Percentiles rank a stretch among this genome's conserved stretches.
Conservation (phyloP, 2,329 filamentous ascomycete genomes). For the Trichophyton verrucosum region DNA sequence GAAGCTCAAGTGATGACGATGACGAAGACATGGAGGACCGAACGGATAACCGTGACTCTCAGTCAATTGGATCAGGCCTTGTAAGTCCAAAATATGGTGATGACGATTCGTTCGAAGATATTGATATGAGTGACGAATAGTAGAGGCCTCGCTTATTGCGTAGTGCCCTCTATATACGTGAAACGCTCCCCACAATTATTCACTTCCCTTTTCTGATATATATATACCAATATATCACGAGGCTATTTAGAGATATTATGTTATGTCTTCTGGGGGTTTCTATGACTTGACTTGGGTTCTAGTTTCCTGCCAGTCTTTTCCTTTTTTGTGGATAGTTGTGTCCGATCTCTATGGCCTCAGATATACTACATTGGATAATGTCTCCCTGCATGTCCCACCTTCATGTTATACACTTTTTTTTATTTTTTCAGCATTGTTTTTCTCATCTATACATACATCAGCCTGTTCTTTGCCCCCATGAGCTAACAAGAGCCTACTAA, state of each 20-base stretch:
- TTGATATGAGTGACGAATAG: slow-evolving; percentile 49
- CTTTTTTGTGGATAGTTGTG: background rate
- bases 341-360: background rate
- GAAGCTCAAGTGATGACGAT: slow-evolving; percentile 89
- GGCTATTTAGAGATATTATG: background rate
- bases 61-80: slow-evolving; percentile 27
- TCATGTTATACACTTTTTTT: background rate
- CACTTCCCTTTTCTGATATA: slow-evolving; percentile 12
- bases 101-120: slow-evolving; percentile 49
- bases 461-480: background rate
- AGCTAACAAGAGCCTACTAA: background rate
- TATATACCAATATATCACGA: slow-evolving; percentile 1
- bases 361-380: background rate
- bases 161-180: background rate
- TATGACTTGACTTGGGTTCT: background rate
- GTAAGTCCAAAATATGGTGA: slow-evolving; percentile 53
- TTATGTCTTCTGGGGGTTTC: background rate
- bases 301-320: background rate
- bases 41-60: slow-evolving; percentile 50
- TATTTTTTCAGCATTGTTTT: background rate
- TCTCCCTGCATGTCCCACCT: background rate
- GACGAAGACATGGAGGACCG: slow-evolving; percentile 73
- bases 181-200: background rate
- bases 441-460: background rate
- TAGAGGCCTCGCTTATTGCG: slow-evolving; percentile 3